Base-by-base conservation (phyloP, 306 rosid genomes). In the Cucurbita argyrosperma region DNA sequence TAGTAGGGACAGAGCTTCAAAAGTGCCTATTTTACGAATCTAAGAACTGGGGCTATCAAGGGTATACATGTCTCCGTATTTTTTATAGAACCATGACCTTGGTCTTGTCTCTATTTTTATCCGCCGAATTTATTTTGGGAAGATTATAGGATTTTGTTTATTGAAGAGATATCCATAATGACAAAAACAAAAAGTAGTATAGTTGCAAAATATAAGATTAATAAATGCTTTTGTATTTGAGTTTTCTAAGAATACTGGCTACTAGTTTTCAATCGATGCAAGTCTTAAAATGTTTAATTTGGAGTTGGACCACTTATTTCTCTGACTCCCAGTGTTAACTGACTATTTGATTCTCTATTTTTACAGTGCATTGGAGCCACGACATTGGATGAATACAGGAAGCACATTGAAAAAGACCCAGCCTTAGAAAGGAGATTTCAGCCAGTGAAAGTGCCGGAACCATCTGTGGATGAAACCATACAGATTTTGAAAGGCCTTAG, bases 301-400 rank as follows among this genome's bases (percentile, higher is more conserved):
- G 76, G 52, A 62, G 15, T 74, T 57, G 10, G 19, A 77, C 73
- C 38, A 65, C 63, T 43, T 40, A 58, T 16, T 43, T 43, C 79
- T 77, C 35, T 19, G 45, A 21, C 65, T 78, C 85, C 46, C 45
- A 11, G 10, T 19, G 54, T 30, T 3, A 3, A 2, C 23, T 66
- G 47, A 11, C 12, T 21, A 18, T 45, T 16, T 42, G 50, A 54
- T 40, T 62, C 58, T 76, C 63, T 57, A 64, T 77, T 74, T 77
- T 51, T 84, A 83, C 86, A 93, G 98, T 93, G 98, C 74, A 93
- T 93, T 76, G 97, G 97, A 57, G 98, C 98, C 83, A 93, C 98
- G 26, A 93, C 98, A 43, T 80, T 93, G 8, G 97, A 93, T 80
- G 98, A 93, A 82, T 90, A 93, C 83, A 89, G 98, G 77, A 93